Evolutionary conservation across 352 stramenopile genomes (phyloP).

Genomic region (Phytophthora vignae): DNA sequence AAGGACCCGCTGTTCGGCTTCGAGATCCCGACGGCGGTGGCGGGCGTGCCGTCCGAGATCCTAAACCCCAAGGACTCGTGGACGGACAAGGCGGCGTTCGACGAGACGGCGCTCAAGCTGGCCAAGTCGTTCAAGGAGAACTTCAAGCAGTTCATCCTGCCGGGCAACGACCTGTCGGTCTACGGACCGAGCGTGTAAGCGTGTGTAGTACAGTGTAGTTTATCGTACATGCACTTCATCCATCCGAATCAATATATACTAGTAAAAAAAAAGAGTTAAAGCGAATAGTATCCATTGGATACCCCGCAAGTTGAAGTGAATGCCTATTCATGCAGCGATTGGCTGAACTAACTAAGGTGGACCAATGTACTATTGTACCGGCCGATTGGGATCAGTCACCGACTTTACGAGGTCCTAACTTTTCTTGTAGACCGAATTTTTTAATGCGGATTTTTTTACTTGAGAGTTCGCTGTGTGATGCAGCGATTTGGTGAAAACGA

Average conservation of each 20-base stretch:
- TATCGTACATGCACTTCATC: slow-evolving; percentile 23
- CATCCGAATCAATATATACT: too few species aligned
- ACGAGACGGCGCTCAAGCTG: slow-evolving; percentile 78
- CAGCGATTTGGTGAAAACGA: too few species aligned
- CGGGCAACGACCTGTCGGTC: slow-evolving; percentile 76
- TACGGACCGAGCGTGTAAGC: slow-evolving; percentile 61
- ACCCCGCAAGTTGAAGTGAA: neutral
- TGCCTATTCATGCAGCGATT: neutral
- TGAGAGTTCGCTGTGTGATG: too few species aligned
- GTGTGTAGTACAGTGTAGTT: neutral
- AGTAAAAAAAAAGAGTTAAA: too few species aligned
- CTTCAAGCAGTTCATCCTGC: slow-evolving; percentile 89
- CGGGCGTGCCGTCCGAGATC: slow-evolving; percentile 78
- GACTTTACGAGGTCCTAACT: too few species aligned
- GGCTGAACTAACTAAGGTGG: neutral
- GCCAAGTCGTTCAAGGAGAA: slow-evolving; percentile 82
- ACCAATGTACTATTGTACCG: too few species aligned
- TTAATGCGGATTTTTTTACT: too few species aligned
- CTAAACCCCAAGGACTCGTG: slow-evolving; percentile 81
- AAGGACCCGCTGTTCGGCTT: slow-evolving; percentile 81
- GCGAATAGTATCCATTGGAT: neutral
- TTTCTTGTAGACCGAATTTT: too few species aligned
- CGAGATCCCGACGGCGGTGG: slow-evolving; percentile 67
- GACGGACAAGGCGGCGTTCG: slow-evolving; percentile 83
- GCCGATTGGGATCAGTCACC: too few species aligned